Percentiles rank a stretch among this genome's conserved stretches.
phyloP scores from a whole-genome alignment of 805 yeast species.

The Kazachstania psychrophila region DNA sequence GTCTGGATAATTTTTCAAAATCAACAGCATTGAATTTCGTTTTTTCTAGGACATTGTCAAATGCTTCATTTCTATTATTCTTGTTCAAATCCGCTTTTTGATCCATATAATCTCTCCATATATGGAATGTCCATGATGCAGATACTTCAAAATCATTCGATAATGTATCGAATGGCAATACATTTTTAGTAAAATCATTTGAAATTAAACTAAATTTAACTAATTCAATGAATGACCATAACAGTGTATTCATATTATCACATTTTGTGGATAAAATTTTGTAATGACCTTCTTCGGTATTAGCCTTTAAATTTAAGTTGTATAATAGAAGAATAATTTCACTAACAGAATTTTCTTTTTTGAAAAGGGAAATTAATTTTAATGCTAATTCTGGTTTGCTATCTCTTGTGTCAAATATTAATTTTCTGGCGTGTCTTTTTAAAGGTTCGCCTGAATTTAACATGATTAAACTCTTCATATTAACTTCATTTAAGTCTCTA shows the following conservation, averaged over 20 bases:
- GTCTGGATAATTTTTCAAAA: constrained; percentile 28
- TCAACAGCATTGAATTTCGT: constrained; percentile 16
- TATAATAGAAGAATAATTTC: constrained; percentile 63
- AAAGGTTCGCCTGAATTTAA: constrained; percentile 57
- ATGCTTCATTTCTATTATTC: neutral
- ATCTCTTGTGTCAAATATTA: constrained; percentile 46
- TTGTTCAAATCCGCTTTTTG: constrained; percentile 15
- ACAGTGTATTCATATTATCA: constrained; percentile 63
- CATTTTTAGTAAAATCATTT: constrained; percentile 26
- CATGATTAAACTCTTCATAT: constrained; percentile 53
- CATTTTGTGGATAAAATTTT: constrained; percentile 62
- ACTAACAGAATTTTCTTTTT: constrained; percentile 37
- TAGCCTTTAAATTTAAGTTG: constrained; percentile 34
- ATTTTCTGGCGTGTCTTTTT: constrained; percentile 43
- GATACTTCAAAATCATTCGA: constrained; percentile 37
- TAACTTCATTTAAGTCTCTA: constrained; percentile 56
- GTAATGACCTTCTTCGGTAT: constrained; percentile 41
- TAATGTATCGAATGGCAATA: constrained; percentile 37
- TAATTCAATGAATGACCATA: constrained; percentile 55
- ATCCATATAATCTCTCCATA: constrained; percentile 53
- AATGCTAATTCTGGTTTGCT: constrained; percentile 39
- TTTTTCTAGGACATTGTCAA: constrained; percentile 9
- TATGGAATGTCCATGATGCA: constrained; percentile 60
- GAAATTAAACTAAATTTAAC: constrained; percentile 40
- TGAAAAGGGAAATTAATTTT: constrained; percentile 40